Evolutionary conservation across 768 basidiomycete species (phyloP).

Genomic region (Naganishia vishniacii): DNA sequence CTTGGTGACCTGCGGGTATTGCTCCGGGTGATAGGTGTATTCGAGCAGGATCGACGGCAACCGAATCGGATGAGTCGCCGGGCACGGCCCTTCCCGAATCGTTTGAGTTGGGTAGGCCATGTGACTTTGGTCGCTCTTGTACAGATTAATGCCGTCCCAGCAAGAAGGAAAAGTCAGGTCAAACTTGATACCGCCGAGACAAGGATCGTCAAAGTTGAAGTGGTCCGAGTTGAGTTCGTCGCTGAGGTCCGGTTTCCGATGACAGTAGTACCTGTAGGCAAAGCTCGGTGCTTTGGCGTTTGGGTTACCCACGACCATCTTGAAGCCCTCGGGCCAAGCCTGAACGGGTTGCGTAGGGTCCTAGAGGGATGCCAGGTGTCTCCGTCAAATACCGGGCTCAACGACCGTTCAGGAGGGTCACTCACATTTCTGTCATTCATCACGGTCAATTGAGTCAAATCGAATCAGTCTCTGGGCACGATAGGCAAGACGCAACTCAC

Average conservation of each 20-base stretch:
- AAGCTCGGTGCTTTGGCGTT: conserved; percentile 5
- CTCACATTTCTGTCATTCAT: conserved; percentile 2
- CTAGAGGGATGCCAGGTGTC: neutral
- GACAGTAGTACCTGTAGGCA: neutral
- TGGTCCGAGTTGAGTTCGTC: conserved; percentile 20
- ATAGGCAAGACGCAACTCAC: neutral
- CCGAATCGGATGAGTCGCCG: conserved; percentile 38
- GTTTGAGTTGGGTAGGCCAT: conserved; percentile 32
- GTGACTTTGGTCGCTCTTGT: conserved; percentile 36
- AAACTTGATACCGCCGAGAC: conserved; percentile 37
- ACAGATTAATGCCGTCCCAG: conserved; percentile 46
- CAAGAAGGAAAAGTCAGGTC: conserved; percentile 39
- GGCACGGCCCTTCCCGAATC: conserved; percentile 30
- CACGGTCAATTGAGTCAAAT: neutral
- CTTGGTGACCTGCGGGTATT: conserved; percentile 12
- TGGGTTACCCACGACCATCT: conserved; percentile 37
- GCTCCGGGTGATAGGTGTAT: conserved; percentile 32
- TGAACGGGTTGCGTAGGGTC: conserved; percentile 17
- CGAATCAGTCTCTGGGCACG: neutral
- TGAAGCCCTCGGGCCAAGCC: conserved; percentile 35
- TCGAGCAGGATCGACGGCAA: conserved; percentile 42
- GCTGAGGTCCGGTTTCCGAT: conserved; percentile 8
- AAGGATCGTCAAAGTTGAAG: conserved; percentile 35
- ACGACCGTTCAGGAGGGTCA: neutral
- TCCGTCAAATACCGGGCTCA: neutral